These are phyloP conservation scores for Cicer arietinum DNA, from an alignment of 306 rosid species.

Conservation along the genomic window DNA sequence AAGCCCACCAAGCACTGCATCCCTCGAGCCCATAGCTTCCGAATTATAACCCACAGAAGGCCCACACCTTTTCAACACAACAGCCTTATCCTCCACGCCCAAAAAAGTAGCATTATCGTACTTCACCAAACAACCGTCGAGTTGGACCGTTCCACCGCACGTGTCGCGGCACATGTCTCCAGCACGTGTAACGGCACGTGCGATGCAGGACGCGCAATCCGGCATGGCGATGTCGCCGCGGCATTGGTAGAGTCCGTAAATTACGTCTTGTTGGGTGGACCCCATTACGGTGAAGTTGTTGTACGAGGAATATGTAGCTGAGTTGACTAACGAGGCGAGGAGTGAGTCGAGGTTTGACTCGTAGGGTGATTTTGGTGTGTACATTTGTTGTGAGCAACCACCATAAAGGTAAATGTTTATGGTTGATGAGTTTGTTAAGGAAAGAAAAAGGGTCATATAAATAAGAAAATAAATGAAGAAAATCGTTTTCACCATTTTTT, in stretches of 20 bases:
- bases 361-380: constrained; percentile 66
- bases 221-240: constrained; percentile 95
- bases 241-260: constrained; percentile 89
- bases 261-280: constrained; percentile 59
- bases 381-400: constrained; percentile 79
- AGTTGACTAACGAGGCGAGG: constrained; percentile 80
- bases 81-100: constrained; percentile 76
- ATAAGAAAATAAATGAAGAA: not conserved
- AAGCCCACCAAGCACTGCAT: constrained; percentile 62
- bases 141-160: constrained; percentile 80
- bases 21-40: constrained; percentile 58
- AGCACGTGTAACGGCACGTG: constrained; percentile 62
- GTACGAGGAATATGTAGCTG: constrained; percentile 85
- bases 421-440: constrained; percentile 43
- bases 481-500: constrained; percentile 33
- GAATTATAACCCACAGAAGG: constrained; percentile 72
- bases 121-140: constrained; percentile 83
- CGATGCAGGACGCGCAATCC: constrained; percentile 79
- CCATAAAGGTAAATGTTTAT: constrained; percentile 60
- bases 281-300: constrained; percentile 79
- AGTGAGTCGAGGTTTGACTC: constrained; percentile 75
- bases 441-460: constrained; percentile 4
- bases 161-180: constrained; percentile 58
- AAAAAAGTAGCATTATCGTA: constrained; percentile 77
- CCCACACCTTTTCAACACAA: constrained; percentile 81